Evolutionary conservation across 164 flowering plant genomes (phyloP), one percentile per base, ranked within the genome.

Genomic region (Tinospora cordifolia): DNA sequence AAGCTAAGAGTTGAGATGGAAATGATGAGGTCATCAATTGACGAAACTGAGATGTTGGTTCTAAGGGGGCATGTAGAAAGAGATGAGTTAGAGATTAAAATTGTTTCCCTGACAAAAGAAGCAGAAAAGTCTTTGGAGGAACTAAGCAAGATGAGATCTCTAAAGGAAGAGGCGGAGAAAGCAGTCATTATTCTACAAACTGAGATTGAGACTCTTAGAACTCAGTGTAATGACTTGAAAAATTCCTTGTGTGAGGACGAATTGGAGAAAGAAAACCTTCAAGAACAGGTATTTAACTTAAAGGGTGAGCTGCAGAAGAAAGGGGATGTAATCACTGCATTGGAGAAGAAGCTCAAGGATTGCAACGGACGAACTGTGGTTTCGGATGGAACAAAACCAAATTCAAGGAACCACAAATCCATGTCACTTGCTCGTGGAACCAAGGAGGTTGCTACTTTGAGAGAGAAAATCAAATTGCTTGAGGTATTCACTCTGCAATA

Each of bases 291-390:
- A 10, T 64, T 75, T 62, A 81, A 81, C 21, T 63, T 89, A 26
- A 86, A 75, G 79, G 75, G 51, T 30, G 93, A 89, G 38, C 80
- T 88, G 6, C 81, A 79, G 77, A 85, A 86, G 82, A 84, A 87
- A 74, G 95, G 87, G 26, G 91, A 87, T 17, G 78, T 83, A 27
- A 39, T 83, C 19, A 67, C 66, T 27, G 74, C 70, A 30, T 30
- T 78, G 19, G 91, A 88, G 79, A 89, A 88, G 84, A 85, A 85
- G 79, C 76, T 87, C 70, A 86, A 83, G 76, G 87, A 88, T 67
- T 62, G 68, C 65, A 81, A 62, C n/a, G 73, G 69, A 41, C 81
- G 78, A 40, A 64, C 65, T 13, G 24, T 69, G 62, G 69, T 64
- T 65, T 76, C 77, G 22, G 85, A 84, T 63, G 86, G 81, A 59